These are phyloP conservation scores for Chaetomiaceae sp. DNA, from an alignment of 2,329 filamentous ascomycete genomes.

Conservation along the genomic window DNA sequence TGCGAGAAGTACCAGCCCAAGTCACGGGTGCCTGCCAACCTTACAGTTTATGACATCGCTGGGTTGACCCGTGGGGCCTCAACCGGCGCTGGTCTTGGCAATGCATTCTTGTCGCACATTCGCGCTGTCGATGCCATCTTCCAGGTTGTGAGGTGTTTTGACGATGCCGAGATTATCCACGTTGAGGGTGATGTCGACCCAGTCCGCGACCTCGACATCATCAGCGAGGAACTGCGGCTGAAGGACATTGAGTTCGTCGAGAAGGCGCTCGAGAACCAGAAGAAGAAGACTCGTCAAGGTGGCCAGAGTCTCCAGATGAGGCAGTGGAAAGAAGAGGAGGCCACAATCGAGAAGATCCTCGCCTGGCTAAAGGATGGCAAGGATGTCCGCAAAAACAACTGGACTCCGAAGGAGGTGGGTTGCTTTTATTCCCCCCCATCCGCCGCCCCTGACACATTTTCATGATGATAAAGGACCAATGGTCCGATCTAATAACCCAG, in stretches of 20 bases:
- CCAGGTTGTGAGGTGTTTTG: slow-evolving; percentile 94
- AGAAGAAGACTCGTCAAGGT: slow-evolving; percentile 92
- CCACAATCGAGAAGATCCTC: slow-evolving; percentile 86
- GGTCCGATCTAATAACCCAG: slow-evolving; percentile 98
- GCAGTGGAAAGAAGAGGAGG: slow-evolving; percentile 92
- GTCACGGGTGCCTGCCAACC: slow-evolving; percentile 90
- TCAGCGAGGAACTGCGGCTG: slow-evolving; percentile 90
- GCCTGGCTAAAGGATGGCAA: slow-evolving; percentile 81
- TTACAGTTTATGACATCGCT: slow-evolving; percentile 98
- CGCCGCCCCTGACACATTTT: slow-evolving; percentile 33
- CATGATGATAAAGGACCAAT: slow-evolving; percentile 98
- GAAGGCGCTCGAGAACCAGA: slow-evolving; percentile 85
- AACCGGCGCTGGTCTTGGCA: slow-evolving; percentile 94
- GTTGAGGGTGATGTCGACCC: slow-evolving; percentile 98
- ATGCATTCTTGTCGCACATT: slow-evolving; percentile 97
- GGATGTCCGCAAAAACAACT: slow-evolving; percentile 86
- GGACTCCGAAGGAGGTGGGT: slow-evolving; percentile 91
- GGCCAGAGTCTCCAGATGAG: slow-evolving; percentile 97
- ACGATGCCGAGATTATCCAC: slow-evolving; percentile 99
- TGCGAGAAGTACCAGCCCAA: slow-evolving; percentile 97
- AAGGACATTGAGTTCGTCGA: slow-evolving; percentile 99
- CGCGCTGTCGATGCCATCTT: slow-evolving; percentile 97
- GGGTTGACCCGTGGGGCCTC: slow-evolving; percentile 94
- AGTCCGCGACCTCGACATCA: slow-evolving; percentile 88
- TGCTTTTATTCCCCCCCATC: slow-evolving; percentile 17